phyloP scores from a whole-genome alignment of 768 basidiomycete species.

The Hygrophorus pudorinus region DNA sequence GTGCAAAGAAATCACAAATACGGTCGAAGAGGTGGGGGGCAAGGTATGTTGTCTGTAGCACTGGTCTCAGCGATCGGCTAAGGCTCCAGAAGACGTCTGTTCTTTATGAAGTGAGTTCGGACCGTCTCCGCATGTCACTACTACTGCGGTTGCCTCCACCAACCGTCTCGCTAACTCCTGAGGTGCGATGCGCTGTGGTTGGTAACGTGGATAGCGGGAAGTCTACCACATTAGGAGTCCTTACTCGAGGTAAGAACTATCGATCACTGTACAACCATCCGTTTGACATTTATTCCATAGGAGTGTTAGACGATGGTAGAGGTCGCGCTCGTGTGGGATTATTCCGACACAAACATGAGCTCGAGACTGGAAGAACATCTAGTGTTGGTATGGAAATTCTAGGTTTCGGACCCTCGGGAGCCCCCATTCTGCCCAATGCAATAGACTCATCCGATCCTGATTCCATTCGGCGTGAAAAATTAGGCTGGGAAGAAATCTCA shows the following conservation, averaged over 20 bases:
- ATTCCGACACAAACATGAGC: conserved; percentile 95
- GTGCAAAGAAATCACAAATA: conserved; percentile 29
- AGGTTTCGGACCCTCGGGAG: conserved; percentile 72
- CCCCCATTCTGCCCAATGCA: conserved; percentile 67
- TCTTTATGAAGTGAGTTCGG: conserved; percentile 36
- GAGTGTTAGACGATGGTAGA: conserved; percentile 71
- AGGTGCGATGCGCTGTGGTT: conserved; percentile 92
- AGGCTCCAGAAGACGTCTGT: conserved; percentile 36
- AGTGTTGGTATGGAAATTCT: conserved; percentile 98
- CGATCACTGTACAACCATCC: conserved; percentile 9
- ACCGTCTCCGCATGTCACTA: conserved; percentile 46
- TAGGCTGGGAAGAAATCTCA: conserved; percentile 95
- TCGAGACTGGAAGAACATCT: conserved; percentile 91
- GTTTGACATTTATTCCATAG: conserved; percentile 24
- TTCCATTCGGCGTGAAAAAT: conserved; percentile 68
- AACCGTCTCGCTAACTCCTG: conserved; percentile 69
- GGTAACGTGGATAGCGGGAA: conserved; percentile 95
- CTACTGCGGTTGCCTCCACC: conserved; percentile 69
- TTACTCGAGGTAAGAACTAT: conserved; percentile 67
- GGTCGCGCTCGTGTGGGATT: conserved; percentile 78
- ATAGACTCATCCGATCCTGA: conserved; percentile 49
- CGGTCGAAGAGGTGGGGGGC: conserved; percentile 71
- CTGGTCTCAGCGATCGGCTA: neutral
- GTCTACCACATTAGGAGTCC: conserved; percentile 86
- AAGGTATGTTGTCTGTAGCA: conserved; percentile 36